These are phyloP conservation scores for Juglanconis sp. DNA, from an alignment of 2,329 filamentous ascomycete genomes.

Conservation along the genomic window DNA sequence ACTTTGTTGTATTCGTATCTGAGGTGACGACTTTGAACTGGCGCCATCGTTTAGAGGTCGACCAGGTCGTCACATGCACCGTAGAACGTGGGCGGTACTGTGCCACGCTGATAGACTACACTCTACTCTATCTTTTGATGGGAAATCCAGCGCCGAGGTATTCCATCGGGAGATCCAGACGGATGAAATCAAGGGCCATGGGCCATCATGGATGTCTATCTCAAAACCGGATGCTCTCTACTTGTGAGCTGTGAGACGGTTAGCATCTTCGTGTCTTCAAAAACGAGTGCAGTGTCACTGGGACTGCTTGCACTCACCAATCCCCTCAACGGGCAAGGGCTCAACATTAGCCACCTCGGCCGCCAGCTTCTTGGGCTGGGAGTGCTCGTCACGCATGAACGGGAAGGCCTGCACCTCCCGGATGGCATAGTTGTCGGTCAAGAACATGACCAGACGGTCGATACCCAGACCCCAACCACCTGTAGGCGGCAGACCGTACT, in stretches of 20 bases:
- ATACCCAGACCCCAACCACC: slow-evolving; percentile 97
- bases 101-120: neutral
- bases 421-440: slow-evolving; percentile 93
- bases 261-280: neutral
- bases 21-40: neutral
- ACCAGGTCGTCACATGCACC: neutral
- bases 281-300: neutral
- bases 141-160: no score
- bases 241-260: slow-evolving; percentile 9
- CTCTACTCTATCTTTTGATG: slow-evolving; percentile 1
- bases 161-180: neutral
- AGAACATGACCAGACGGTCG: slow-evolving; percentile 90
- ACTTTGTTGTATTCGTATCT: neutral
- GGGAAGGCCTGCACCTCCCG: slow-evolving; percentile 96
- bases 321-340: slow-evolving; percentile 34
- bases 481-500: slow-evolving; percentile 83
- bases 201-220: neutral
- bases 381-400: slow-evolving; percentile 87
- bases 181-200: neutral
- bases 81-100: neutral
- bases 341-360: slow-evolving; percentile 31
- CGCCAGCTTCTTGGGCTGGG: slow-evolving; percentile 43
- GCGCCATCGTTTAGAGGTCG: neutral
- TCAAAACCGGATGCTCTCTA: neutral
- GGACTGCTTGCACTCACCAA: slow-evolving; percentile 26